Conservation (phyloP, 1,284 basidiomycete species). For the Ceratobasidium theobromae region DNA sequence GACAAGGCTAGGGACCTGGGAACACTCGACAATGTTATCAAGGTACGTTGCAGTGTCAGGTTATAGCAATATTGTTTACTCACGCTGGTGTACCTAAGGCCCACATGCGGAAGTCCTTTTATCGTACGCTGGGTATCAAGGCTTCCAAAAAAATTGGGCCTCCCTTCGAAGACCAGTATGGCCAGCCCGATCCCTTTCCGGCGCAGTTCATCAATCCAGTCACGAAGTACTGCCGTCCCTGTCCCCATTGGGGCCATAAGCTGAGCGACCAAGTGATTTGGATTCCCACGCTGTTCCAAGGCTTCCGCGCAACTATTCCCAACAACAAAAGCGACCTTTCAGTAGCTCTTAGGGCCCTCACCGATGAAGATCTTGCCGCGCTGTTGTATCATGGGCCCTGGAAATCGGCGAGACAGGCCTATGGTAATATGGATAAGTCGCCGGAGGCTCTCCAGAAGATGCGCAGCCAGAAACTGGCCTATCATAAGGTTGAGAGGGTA, state of each 20-base stretch:
- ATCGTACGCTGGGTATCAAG: background rate
- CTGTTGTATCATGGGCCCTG: constrained; percentile 3
- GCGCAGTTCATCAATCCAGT: background rate
- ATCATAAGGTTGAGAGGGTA: background rate
- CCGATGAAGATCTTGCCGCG: background rate
- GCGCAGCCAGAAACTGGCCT: background rate
- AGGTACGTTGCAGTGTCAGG: too few species aligned
- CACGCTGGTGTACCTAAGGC: background rate
- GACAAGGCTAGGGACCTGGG: background rate
- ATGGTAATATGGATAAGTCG: background rate
- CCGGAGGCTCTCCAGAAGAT: background rate
- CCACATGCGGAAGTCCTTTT: background rate
- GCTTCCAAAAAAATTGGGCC: background rate
- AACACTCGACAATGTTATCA: background rate
- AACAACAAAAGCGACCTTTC: constrained; percentile 5
- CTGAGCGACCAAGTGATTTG: background rate
- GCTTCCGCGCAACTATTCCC: background rate
- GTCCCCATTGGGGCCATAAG: background rate
- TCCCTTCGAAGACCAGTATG: background rate
- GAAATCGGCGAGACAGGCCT: background rate
- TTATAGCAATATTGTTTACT: too few species aligned
- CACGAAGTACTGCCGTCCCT: background rate
- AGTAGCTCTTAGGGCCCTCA: background rate
- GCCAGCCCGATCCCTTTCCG: constrained; percentile 4
- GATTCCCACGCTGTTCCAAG: background rate